Percentiles rank a stretch among this genome's conserved stretches.
Evolutionary conservation across 2,329 filamentous ascomycete genomes (phyloP).

Genomic region (Davidsoniella virescens): DNA sequence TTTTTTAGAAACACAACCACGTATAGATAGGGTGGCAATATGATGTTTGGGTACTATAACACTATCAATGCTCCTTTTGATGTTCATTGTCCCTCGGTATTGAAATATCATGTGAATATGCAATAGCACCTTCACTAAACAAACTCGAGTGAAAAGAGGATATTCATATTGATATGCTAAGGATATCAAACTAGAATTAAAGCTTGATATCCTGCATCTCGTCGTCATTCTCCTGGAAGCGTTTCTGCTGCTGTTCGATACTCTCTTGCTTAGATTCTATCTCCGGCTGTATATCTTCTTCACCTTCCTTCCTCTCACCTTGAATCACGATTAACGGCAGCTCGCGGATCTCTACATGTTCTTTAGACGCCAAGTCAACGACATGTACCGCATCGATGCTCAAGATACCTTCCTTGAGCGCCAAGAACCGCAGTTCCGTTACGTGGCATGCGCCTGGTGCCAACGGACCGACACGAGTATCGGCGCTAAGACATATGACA

Average conservation of each 20-base stretch:
- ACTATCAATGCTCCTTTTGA: background rate
- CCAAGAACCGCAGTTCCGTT: slow-evolving; percentile 55
- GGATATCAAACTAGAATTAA: background rate
- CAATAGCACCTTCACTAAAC: no score
- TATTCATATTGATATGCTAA: no score
- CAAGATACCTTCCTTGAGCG: slow-evolving; percentile 48
- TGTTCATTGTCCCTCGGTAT: no score
- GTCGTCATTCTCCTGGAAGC: background rate
- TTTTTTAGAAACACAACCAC: slow-evolving; percentile 2
- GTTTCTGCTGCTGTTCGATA: background rate
- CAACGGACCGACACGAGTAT: slow-evolving; percentile 57
- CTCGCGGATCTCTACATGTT: slow-evolving; percentile 62
- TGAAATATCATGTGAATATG: no score
- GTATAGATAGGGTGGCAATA: background rate
- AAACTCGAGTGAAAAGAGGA: no score
- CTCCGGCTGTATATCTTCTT: background rate
- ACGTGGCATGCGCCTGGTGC: slow-evolving; percentile 58
- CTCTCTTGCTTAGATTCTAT: background rate
- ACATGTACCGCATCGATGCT: slow-evolving; percentile 58
- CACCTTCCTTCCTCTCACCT: background rate
- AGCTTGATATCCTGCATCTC: background rate
- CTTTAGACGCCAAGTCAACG: slow-evolving; percentile 55
- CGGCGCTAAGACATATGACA: slow-evolving; percentile 58
- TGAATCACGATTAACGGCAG: slow-evolving; percentile 51
- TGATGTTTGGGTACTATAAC: background rate